phyloP scores from a whole-genome alignment of 1,284 basidiomycete species.

The Tremellales sp. region DNA sequence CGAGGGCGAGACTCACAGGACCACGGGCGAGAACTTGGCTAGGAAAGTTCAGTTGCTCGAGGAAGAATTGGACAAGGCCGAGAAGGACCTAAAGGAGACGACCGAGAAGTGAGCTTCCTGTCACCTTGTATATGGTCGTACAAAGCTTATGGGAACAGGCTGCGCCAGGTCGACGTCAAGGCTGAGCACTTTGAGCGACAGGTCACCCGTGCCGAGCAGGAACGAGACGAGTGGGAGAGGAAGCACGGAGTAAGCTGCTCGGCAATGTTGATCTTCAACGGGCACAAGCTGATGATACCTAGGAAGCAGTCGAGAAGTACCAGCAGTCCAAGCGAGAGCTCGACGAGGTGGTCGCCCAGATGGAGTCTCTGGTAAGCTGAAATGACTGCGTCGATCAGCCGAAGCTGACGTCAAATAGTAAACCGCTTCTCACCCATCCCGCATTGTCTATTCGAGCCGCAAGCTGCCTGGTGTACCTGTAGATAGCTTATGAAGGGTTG shows the following conservation, averaged over 20 bases:
- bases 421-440: not conserved
- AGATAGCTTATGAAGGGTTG: not conserved
- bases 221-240: slow-evolving; percentile 90
- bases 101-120: slow-evolving; percentile 78
- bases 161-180: slow-evolving; percentile 97
- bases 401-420: not conserved
- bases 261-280: not conserved
- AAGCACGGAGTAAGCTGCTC: slow-evolving; percentile 82
- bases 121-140: not conserved
- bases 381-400: not conserved
- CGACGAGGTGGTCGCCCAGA: slow-evolving; percentile 76
- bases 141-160: slow-evolving; percentile 53
- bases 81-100: slow-evolving; percentile 96
- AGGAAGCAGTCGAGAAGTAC: slow-evolving; percentile 76
- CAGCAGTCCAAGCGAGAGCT: slow-evolving; percentile 74
- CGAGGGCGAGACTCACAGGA: slow-evolving; percentile 70
- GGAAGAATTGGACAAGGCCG: slow-evolving; percentile 90
- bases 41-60: slow-evolving; percentile 91
- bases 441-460: not conserved
- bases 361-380: slow-evolving; percentile 63
- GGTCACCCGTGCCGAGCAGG: slow-evolving; percentile 79
- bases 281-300: slow-evolving; percentile 15
- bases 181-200: slow-evolving; percentile 98
- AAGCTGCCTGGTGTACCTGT: not conserved
- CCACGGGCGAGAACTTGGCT: slow-evolving; percentile 68